Percentiles rank a stretch among this genome's conserved stretches.
Conservation (phyloP, 1,284 basidiomycete genomes). For the Volvariella volvacea region DNA sequence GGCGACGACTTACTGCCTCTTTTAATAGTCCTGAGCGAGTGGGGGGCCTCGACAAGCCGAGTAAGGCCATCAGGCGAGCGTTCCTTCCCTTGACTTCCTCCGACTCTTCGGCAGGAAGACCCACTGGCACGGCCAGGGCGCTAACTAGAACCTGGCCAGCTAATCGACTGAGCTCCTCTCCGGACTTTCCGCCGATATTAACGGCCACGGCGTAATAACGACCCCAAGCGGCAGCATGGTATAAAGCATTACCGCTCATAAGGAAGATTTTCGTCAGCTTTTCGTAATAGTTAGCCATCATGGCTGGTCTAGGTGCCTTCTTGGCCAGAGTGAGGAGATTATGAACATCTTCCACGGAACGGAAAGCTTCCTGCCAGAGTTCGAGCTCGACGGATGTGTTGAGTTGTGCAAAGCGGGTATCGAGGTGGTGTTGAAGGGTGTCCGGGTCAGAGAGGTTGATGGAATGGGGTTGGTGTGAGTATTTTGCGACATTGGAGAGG, state of each 20-base stretch:
- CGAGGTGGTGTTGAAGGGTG: slow-evolving; percentile 94
- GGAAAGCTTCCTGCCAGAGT: slow-evolving; percentile 99
- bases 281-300: slow-evolving; percentile 99
- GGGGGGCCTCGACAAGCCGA: slow-evolving; percentile 83
- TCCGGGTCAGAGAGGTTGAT: slow-evolving; percentile 98
- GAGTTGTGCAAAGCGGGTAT: slow-evolving; percentile 96
- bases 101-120: slow-evolving; percentile 57
- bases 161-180: slow-evolving; percentile 77
- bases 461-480: slow-evolving; percentile 91
- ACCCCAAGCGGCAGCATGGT: slow-evolving; percentile 96
- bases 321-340: slow-evolving; percentile 92
- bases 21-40: slow-evolving; percentile 81
- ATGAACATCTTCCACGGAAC: slow-evolving; percentile 97
- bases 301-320: slow-evolving; percentile 84
- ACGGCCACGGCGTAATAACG: slow-evolving; percentile 73
- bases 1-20: slow-evolving; percentile 65
- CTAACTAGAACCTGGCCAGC: slow-evolving; percentile 92
- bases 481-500: slow-evolving; percentile 92
- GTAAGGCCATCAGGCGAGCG: slow-evolving; percentile 77
- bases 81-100: slow-evolving; percentile 74
- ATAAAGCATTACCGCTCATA: slow-evolving; percentile 89
- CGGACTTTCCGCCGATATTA: slow-evolving; percentile 61
- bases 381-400: slow-evolving; percentile 98
- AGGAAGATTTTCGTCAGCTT: slow-evolving; percentile 96
- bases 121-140: slow-evolving; percentile 92